A percentile compares a stretch with the other conserved stretches of the same genome.
These are phyloP conservation scores for Pythium aristosporum DNA, from an alignment of 352 stramenopile genomes.

Conservation along the genomic window DNA sequence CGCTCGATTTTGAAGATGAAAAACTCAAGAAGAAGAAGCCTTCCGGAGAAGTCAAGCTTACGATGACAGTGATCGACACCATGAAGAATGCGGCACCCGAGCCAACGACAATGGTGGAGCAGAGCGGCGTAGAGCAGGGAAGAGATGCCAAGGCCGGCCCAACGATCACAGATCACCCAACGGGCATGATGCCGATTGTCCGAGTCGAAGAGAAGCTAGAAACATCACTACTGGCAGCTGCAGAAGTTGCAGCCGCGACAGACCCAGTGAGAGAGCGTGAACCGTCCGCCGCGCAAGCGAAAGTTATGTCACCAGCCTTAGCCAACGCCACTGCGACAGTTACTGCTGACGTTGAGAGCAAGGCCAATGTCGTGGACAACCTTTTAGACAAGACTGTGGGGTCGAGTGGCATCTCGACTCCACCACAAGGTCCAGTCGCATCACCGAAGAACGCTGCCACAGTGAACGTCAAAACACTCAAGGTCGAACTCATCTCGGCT, in stretches of 20 bases:
- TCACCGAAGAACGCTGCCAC: neutral
- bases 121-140: neutral
- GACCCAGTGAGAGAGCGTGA: neutral
- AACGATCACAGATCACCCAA: neutral
- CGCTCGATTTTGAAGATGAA: slow-evolving; percentile 43
- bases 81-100: slow-evolving; percentile 8
- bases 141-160: neutral
- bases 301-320: neutral
- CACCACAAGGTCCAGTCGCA: neutral
- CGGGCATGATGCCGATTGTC: neutral
- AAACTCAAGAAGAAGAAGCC: slow-evolving; percentile 44
- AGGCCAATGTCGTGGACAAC: neutral
- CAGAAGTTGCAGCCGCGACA: neutral
- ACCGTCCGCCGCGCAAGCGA: neutral
- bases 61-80: slow-evolving; percentile 40
- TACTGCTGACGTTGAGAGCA: neutral
- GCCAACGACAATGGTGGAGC: neutral
- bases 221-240: neutral
- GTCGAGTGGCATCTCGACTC: neutral
- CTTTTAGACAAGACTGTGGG: neutral
- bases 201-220: neutral
- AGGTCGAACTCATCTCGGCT: slow-evolving; percentile 33
- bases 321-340: neutral
- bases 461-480: slow-evolving; percentile 22
- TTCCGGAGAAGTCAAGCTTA: slow-evolving; percentile 40